Evolutionary conservation across 202 grass and related monocot genomes (phyloP), one percentile per base, ranked within the genome.

Genomic region (Panicum hallii): DNA sequence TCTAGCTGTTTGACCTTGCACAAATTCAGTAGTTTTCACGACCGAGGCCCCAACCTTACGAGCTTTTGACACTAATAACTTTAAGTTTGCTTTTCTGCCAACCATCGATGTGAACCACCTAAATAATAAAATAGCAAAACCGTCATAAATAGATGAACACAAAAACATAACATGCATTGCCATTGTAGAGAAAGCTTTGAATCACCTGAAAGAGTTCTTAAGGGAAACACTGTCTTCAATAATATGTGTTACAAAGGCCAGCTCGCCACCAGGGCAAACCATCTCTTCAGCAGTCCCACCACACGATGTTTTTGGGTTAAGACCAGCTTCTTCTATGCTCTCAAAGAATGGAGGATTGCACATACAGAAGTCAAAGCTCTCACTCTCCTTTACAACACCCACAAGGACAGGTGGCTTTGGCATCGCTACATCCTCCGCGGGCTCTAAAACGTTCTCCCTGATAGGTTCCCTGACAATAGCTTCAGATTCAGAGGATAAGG

Each of bases 91-190:
- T 89, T 94, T 96, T 90, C 93, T 92, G 19, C 97, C 97, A 36
- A 99, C 90, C 97, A 99, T 99, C n/a, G 91, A 99, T 56, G 97
- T 96, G 82, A 99, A 96, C 93, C 93, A 96, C 82, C 93, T 99
- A 79, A 52, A 86, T 56, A 66, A 42, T 1, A 83, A 68, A 79
- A 80, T 32, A 55, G 40, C 16, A 78, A 12, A 79, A 71, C 49
- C 0, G 63, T 67, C 2, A 4, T 45, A 30, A 79, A 70, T 23
- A 22, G 23, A 49, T 74, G n/a, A 81, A 82, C 10, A 55, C 49
- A 81, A 13, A 67, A 11, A 68, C 20, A 17, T 41, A 48, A 47
- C n/a, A 84, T 26, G 32, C 32, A 66, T 43, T 5, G 49, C 26
- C 63, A 38, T 34, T 34, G 4, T 7, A 83, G 17, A 57, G 68